Evolutionary conservation across 257 asterid species (phyloP), one percentile per base, ranked within the genome.

Genomic region (Salvia splendens): DNA sequence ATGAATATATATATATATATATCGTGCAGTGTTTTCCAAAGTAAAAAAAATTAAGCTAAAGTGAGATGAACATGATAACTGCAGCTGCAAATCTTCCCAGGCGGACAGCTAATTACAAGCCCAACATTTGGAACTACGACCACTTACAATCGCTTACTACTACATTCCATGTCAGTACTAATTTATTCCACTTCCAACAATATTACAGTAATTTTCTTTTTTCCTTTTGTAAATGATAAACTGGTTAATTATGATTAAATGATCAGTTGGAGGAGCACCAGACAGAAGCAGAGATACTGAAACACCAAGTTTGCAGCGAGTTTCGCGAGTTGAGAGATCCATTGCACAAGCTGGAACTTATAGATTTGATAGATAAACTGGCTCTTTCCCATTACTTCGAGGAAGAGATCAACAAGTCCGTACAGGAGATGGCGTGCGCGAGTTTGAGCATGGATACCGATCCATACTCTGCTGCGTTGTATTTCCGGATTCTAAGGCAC

Each of bases 31-130:
- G 24, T 20, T 20, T 20, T 33, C 36, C 36, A 33, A 33, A 33
- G 36, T 33, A 33, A 5, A 33, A 32, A 3, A 3, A 33, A 33
- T 33, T 33, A 33, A 33, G 24, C 5, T 33, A 33, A 33, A 33
- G 36, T 33, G 36, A 33, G 41, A 36, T 36, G 41, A 36, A 6
- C 5, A 6, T 6, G 6, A 0, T 1, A 4, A 1, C 65, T 53
- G 45, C 50, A 16, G 11, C 65, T 53, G 15, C 55, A 8, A 32
- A 16, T 40, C 20, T 8, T 53, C 68, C 54, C 42, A 80, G 83
- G 72, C 73, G 89, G n/a, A 75, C 77, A 5, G 89, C 87, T 12
- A 83, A 83, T 55, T 87, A 87, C 81, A 82, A 80, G 71, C 86
- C 92, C 24, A 87, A 84, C 70, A 83, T 83, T 15, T 87, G 95